Conservation (phyloP, 1,284 basidiomycete genomes). For the Trichosporon sp. region DNA sequence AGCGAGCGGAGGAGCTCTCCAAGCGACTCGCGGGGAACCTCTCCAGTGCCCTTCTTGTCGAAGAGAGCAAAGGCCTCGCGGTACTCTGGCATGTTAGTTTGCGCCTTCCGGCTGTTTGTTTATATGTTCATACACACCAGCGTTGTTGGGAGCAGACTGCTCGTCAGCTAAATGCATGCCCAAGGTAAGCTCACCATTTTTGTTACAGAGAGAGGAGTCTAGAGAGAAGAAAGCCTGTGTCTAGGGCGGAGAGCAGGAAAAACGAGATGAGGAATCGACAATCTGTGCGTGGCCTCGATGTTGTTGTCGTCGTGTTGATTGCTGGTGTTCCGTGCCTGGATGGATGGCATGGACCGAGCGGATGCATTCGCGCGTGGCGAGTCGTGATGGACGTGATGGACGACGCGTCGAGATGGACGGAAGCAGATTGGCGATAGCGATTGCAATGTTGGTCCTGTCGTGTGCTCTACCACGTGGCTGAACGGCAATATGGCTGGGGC, state of each 20-base stretch:
- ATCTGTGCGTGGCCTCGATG: background rate
- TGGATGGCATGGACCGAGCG: background rate
- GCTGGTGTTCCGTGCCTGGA: background rate
- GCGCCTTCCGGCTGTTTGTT: background rate
- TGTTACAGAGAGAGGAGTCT: background rate
- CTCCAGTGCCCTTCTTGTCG: slow-evolving; percentile 90
- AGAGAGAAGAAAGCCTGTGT: background rate
- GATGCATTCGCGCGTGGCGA: background rate
- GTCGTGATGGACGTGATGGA: background rate
- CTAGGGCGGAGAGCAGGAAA: background rate
- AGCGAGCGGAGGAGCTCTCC: slow-evolving; percentile 93
- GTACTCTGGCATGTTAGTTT: slow-evolving; percentile 60
- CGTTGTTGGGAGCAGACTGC: slow-evolving; percentile 23
- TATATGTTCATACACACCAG: slow-evolving; percentile 7
- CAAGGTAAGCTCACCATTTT: background rate
- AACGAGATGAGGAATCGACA: background rate
- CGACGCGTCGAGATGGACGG: background rate
- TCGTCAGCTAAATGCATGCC: background rate
- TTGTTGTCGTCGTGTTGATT: slow-evolving; percentile 8
- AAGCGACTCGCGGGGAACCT: slow-evolving; percentile 78
- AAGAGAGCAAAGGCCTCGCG: slow-evolving; percentile 96
- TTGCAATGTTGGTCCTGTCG: too few relatives aligned
- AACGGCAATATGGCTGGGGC: background rate
- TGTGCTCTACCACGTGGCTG: background rate
- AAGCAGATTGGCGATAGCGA: background rate